These are phyloP conservation scores for Rhododendron mucronatum DNA, from an alignment of 148 eudicot genomes.

Conservation along the genomic window DNA sequence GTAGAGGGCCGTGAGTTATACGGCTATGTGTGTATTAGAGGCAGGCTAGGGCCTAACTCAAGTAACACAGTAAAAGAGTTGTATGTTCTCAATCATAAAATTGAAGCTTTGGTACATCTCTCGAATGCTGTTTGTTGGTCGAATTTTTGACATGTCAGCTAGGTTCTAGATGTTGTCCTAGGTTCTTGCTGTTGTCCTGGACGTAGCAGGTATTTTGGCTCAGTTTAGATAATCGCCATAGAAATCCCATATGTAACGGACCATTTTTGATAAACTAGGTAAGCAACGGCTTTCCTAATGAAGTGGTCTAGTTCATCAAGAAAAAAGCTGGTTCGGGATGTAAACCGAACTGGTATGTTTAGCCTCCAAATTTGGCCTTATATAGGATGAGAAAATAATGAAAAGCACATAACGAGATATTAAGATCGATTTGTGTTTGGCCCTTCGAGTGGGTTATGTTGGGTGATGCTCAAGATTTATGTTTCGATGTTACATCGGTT, in stretches of 20 bases:
- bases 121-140: neutral
- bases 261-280: neutral
- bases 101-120: neutral
- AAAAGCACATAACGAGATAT: neutral
- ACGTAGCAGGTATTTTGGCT: neutral
- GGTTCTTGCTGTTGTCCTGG: neutral
- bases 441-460: neutral
- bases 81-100: neutral
- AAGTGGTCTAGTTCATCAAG: neutral
- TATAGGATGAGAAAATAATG: neutral
- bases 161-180: neutral
- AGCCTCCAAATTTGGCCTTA: neutral
- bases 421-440: neutral
- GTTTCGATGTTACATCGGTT: neutral
- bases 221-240: neutral
- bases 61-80: neutral
- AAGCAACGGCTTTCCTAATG: neutral
- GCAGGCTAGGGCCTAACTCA: neutral
- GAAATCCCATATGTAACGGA: neutral
- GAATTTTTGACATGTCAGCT: neutral
- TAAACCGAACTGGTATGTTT: neutral
- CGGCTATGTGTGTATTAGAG: neutral
- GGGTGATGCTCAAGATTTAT: neutral
- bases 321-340: neutral
- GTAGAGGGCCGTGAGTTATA: too few species aligned